Percentiles rank a stretch among this genome's conserved stretches.
Evolutionary conservation across 2,329 filamentous ascomycete genomes (phyloP).

Genomic region (Domatiomyces catenatus): DNA sequence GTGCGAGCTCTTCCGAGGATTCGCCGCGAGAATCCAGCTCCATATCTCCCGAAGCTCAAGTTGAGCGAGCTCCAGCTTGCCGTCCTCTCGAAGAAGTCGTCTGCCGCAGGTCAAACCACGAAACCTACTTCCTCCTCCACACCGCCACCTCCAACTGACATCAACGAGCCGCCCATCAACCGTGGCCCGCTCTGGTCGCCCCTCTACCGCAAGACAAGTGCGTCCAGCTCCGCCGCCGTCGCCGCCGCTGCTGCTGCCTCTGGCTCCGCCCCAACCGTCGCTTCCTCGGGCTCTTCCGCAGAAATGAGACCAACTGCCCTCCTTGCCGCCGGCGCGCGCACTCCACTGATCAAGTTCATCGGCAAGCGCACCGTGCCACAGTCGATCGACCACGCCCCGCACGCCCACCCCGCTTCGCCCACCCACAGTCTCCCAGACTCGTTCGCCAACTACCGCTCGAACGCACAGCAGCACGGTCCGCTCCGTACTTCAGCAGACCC

Average conservation of each 20-base stretch:
- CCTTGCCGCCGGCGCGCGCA: conserved; percentile 25
- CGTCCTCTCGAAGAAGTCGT: background rate
- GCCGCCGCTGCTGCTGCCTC: no score
- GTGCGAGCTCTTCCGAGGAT: background rate
- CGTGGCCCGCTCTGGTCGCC: background rate
- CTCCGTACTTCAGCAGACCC: conserved; percentile 23
- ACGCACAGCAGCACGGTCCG: conserved; percentile 52
- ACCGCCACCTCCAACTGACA: background rate
- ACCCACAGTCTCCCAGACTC: conserved; percentile 43
- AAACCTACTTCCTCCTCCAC: background rate
- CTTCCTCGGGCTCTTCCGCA: background rate
- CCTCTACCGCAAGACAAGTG: background rate
- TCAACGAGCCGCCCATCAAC: background rate
- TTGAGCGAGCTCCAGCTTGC: background rate
- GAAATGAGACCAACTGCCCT: conserved; percentile 17
- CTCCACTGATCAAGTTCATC: conserved; percentile 36
- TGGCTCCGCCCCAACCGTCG: no score
- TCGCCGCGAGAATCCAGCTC: background rate
- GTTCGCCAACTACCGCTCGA: conserved; percentile 47
- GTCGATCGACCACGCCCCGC: conserved; percentile 38
- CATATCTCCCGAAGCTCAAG: background rate
- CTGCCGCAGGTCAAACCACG: background rate
- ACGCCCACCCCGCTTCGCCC: conserved; percentile 45
- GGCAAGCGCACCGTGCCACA: conserved; percentile 32
- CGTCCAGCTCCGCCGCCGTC: background rate